Conservation (phyloP, 176 grass and related monocot genomes). For the Aechmea fasciata region DNA sequence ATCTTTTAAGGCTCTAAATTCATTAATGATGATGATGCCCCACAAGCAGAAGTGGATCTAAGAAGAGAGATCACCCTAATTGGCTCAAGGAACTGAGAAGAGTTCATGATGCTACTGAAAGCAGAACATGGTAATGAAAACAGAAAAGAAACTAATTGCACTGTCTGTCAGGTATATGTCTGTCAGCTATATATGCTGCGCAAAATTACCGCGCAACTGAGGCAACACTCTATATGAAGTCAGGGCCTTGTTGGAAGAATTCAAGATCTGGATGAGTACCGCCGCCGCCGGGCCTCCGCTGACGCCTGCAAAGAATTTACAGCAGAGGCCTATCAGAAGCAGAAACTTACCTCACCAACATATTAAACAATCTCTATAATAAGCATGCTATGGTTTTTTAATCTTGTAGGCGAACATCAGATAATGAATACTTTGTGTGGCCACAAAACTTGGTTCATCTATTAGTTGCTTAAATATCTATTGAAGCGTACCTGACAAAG, state of each 20-base stretch:
- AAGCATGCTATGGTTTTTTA: too few relatives aligned
- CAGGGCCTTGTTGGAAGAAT: background rate
- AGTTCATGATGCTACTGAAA: too few relatives aligned
- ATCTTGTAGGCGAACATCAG: too few relatives aligned
- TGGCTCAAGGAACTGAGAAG: too few relatives aligned
- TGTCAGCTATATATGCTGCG: background rate
- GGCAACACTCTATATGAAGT: background rate
- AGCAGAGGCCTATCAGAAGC: background rate
- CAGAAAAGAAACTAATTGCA: too few relatives aligned
- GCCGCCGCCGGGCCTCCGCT: conserved; percentile 36
- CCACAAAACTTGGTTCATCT: background rate
- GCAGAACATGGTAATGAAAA: too few relatives aligned
- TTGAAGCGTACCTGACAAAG: conserved; percentile 52
- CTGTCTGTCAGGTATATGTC: too few relatives aligned
- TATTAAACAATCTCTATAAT: background rate
- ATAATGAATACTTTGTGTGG: too few relatives aligned
- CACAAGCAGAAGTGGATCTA: too few relatives aligned
- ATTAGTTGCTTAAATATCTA: conserved; percentile 18
- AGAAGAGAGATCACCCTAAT: too few relatives aligned
- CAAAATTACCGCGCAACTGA: background rate
- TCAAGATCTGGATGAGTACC: conserved; percentile 67
- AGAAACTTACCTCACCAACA: background rate
- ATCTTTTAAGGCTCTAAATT: too few relatives aligned
- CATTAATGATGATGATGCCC: too few relatives aligned
- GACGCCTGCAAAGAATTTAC: conserved; percentile 22